Evolutionary conservation across 1,139 yeast genomes (phyloP).

Genomic region (Geotrichum siamense): DNA sequence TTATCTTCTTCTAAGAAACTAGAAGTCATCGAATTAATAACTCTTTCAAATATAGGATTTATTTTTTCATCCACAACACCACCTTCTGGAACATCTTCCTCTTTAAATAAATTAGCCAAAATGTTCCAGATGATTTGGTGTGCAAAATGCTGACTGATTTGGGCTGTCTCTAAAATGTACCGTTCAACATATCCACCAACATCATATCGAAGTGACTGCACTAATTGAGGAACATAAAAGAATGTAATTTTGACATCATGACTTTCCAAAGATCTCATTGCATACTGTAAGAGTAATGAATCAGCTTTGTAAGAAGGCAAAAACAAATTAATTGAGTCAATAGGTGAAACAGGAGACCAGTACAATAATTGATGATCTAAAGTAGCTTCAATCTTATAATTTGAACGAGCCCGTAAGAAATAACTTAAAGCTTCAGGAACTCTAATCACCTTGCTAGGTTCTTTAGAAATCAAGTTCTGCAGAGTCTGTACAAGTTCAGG

Average conservation of each 20-base stretch:
- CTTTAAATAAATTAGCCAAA: conserved; percentile 86
- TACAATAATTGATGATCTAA: conserved; percentile 43
- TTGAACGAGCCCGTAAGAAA: conserved; percentile 22
- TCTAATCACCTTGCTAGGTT: conserved; percentile 57
- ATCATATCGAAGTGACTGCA: conserved; percentile 83
- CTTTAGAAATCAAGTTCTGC: conserved; percentile 42
- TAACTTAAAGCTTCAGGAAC: conserved; percentile 60
- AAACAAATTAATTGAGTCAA: conserved; percentile 79
- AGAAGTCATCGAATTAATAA: conserved; percentile 57
- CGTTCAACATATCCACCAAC: conserved; percentile 76
- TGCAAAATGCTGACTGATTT: conserved; percentile 83
- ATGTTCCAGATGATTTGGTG: conserved; percentile 99
- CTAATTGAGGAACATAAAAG: conserved; percentile 97
- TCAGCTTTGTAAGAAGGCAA: conserved; percentile 66
- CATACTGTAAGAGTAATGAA: conserved; percentile 70
- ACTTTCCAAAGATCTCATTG: conserved; percentile 82
- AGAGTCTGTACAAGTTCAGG: conserved; percentile 38
- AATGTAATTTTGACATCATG: conserved; percentile 86
- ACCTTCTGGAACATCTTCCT: conserved; percentile 55
- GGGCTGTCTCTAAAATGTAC: conserved; percentile 86
- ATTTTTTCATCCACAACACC: conserved; percentile 63
- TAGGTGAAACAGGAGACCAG: conserved; percentile 75
- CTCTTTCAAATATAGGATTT: conserved; percentile 75
- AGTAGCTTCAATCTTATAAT: conserved; percentile 6
- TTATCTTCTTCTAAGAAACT: conserved; percentile 56